Percentiles rank a stretch among this genome's conserved stretches.
Evolutionary conservation across 352 stramenopile genomes (phyloP).

Genomic region (Phytophthora vignae): DNA sequence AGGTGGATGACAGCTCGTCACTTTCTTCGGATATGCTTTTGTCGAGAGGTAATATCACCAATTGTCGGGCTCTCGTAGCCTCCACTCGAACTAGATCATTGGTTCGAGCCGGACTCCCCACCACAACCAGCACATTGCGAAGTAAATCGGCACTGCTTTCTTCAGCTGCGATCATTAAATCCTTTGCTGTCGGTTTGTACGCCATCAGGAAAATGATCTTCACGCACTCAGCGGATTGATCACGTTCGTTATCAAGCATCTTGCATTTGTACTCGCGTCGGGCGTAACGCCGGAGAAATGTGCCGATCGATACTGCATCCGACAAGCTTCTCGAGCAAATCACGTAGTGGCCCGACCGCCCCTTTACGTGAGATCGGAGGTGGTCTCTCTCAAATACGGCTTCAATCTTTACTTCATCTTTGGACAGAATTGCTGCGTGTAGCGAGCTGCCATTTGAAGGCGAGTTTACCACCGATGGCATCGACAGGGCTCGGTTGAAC

Average conservation of each 20-base stretch:
- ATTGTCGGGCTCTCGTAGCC: slow-evolving; percentile 32
- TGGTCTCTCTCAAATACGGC: slow-evolving; percentile 41
- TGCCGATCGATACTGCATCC: slow-evolving; percentile 33
- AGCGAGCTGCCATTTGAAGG: slow-evolving; percentile 21
- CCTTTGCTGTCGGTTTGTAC: slow-evolving; percentile 35
- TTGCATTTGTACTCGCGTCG: slow-evolving; percentile 17
- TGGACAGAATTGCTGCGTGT: slow-evolving; percentile 25
- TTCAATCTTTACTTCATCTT: slow-evolving; percentile 31
- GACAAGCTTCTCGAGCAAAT: slow-evolving; percentile 40
- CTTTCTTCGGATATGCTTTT: slow-evolving; percentile 31
- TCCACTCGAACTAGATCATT: slow-evolving; percentile 41
- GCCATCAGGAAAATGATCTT: slow-evolving; percentile 28
- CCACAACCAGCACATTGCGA: slow-evolving; percentile 41
- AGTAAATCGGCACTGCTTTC: slow-evolving; percentile 34
- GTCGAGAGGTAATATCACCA: slow-evolving; percentile 45
- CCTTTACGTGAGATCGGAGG: slow-evolving; percentile 28
- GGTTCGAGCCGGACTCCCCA: slow-evolving; percentile 34
- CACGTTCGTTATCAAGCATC: not conserved
- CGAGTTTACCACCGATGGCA: slow-evolving; percentile 9
- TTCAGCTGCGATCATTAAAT: slow-evolving; percentile 31
- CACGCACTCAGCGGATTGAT: slow-evolving; percentile 2
- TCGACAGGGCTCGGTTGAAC: slow-evolving; percentile 21
- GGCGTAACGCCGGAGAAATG: slow-evolving; percentile 20
- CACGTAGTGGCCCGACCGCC: slow-evolving; percentile 40
- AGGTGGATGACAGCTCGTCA: slow-evolving; percentile 26